Evolutionary conservation across 2,329 filamentous ascomycete species (phyloP).

Genomic region (Penicillium sclerotiorum): DNA sequence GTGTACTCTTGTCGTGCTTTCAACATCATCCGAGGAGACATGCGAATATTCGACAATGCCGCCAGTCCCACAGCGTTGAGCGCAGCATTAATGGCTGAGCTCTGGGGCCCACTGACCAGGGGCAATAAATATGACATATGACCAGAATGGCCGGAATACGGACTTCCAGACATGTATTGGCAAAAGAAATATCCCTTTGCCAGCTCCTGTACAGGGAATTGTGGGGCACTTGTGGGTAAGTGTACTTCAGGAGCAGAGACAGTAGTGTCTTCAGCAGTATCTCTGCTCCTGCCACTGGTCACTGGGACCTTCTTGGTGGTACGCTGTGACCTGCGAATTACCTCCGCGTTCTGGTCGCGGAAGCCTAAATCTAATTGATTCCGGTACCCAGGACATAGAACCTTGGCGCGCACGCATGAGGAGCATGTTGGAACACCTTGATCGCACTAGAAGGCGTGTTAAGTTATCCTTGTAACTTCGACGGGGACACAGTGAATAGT

Average conservation of each 20-base stretch:
- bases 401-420: slow-evolving; percentile 10
- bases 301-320: neutral
- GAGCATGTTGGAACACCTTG: slow-evolving; percentile 10
- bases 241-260: neutral
- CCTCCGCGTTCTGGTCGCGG: slow-evolving; percentile 11
- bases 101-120: neutral
- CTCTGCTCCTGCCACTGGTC: neutral
- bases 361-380: slow-evolving; percentile 7
- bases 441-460: slow-evolving; percentile 8
- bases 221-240: neutral
- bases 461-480: neutral
- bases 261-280: neutral
- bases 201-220: slow-evolving; percentile 6
- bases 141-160: neutral
- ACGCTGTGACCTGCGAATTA: slow-evolving; percentile 5
- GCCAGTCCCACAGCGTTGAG: slow-evolving; percentile 12
- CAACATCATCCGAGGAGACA: slow-evolving; percentile 13
- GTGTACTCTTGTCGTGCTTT: slow-evolving; percentile 13
- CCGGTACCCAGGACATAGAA: slow-evolving; percentile 16
- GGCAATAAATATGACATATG: slow-evolving; percentile 7
- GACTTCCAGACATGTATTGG: slow-evolving; percentile 13
- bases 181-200: slow-evolving; percentile 8
- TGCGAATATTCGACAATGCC: slow-evolving; percentile 12
- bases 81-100: slow-evolving; percentile 6
- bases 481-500: neutral